Percentiles rank a stretch among this genome's conserved stretches.
Conservation (phyloP, 2,329 filamentous ascomycete species). For the Orbilia javanica region DNA sequence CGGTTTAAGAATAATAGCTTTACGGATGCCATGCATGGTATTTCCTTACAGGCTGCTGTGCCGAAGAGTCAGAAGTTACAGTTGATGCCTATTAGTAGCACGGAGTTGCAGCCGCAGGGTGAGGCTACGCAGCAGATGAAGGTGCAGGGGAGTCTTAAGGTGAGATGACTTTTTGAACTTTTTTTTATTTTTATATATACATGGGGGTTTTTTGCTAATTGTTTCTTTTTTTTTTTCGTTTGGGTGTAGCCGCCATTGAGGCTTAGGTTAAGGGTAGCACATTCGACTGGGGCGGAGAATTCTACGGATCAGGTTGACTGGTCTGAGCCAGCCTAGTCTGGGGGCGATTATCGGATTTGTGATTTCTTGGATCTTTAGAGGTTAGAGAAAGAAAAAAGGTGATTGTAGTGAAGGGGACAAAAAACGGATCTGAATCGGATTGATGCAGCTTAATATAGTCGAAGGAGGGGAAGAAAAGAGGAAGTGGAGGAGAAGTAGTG, state of each 20-base stretch:
- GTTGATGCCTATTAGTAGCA: slow-evolving; percentile 86
- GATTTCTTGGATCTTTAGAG: slow-evolving; percentile 7
- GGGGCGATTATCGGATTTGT: neutral
- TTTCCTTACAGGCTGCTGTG: slow-evolving; percentile 92
- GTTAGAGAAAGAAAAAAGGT: neutral
- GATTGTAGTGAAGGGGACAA: neutral
- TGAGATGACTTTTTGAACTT: slow-evolving; percentile 70
- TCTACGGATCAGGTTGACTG: slow-evolving; percentile 96
- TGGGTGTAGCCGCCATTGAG: slow-evolving; percentile 75
- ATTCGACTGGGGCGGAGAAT: slow-evolving; percentile 76
- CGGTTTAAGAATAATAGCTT: slow-evolving; percentile 83
- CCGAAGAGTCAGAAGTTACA: slow-evolving; percentile 96
- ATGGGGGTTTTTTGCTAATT: slow-evolving; percentile 33
- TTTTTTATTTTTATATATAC: neutral
- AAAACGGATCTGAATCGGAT: neutral
- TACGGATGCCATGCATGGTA: slow-evolving; percentile 75
- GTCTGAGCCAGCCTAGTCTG: slow-evolving; percentile 73
- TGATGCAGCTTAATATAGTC: neutral
- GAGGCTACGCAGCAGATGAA: slow-evolving; percentile 94
- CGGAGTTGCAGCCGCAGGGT: slow-evolving; percentile 79
- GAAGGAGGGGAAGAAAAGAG: neutral
- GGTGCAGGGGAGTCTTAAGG: slow-evolving; percentile 84
- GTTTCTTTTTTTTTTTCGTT: slow-evolving; percentile 60
- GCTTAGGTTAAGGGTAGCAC: slow-evolving; percentile 86
- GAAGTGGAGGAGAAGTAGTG: neutral